Evolutionary conservation across 306 rosid genomes (phyloP).

Genomic region (Cicer yamashitae): DNA sequence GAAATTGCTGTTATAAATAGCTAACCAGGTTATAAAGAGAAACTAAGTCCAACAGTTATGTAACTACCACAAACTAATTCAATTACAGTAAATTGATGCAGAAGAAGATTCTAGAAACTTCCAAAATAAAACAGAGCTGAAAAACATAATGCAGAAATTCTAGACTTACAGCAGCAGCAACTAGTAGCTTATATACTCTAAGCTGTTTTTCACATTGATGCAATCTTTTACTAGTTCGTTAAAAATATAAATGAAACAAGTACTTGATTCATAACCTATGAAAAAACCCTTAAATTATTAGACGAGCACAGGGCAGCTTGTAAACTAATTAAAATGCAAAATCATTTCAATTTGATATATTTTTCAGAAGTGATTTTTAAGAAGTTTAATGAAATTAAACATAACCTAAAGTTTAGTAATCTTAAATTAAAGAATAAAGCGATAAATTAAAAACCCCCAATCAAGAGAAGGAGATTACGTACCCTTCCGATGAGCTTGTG

Average conservation of each 20-base stretch:
- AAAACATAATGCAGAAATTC: no score
- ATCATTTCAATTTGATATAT: background rate
- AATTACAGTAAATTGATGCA: background rate
- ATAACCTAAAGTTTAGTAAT: background rate
- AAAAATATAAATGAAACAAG: no score
- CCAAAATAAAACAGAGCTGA: no score
- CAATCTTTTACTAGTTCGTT: no score
- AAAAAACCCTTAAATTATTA: no score
- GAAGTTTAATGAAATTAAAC: background rate
- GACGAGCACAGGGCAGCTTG: no score
- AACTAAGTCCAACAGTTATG: background rate
- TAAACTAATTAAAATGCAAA: background rate
- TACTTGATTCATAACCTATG: no score
- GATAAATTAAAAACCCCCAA: background rate
- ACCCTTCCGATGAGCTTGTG: constrained; percentile 86
- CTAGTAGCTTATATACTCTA: no score
- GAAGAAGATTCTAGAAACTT: no score
- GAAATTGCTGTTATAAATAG: background rate
- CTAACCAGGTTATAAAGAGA: background rate
- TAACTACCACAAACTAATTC: background rate
- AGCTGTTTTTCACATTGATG: no score
- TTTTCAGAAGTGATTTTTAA: background rate
- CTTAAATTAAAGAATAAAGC: background rate
- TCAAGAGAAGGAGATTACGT: background rate
- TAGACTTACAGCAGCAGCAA: no score